These are phyloP conservation scores for Volvox africanus DNA, from an alignment of 139 green algal species.

Conservation along the genomic window DNA sequence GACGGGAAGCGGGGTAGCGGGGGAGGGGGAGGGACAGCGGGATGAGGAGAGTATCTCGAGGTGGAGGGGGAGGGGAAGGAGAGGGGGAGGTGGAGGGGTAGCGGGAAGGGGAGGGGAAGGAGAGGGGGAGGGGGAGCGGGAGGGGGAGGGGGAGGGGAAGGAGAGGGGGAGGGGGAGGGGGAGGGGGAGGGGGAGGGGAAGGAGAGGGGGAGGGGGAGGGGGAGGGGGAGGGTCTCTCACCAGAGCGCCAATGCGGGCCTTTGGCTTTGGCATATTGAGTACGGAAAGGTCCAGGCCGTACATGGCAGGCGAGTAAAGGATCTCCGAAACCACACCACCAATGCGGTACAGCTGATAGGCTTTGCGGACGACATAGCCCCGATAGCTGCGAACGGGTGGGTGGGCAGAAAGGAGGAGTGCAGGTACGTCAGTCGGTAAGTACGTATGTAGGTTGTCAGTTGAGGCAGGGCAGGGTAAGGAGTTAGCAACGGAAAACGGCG, in stretches of 20 bases:
- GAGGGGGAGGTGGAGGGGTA: not conserved
- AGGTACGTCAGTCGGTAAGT: too few species aligned
- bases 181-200: not conserved
- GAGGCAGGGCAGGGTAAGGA: too few species aligned
- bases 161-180: not conserved
- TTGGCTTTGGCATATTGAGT: slow-evolving; percentile 82
- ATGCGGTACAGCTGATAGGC: slow-evolving; percentile 88
- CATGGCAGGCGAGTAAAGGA: slow-evolving; percentile 92
- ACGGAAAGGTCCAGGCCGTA: slow-evolving; percentile 85
- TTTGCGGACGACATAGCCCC: slow-evolving; percentile 90
- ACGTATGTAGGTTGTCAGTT: too few species aligned
- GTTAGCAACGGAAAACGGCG: too few species aligned
- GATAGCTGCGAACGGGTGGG: slow-evolving; percentile 58
- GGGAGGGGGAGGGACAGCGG: not conserved
- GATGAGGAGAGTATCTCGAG: not conserved
- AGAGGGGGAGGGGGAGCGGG: not conserved
- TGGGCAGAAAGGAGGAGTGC: too few species aligned
- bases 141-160: not conserved
- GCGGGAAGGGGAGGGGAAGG: not conserved
- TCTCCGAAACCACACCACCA: slow-evolving; percentile 85
- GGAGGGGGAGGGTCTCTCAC: slow-evolving; percentile 35
- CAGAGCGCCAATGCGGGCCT: slow-evolving; percentile 82
- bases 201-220: not conserved
- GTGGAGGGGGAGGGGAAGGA: not conserved
- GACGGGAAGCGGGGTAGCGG: not conserved